Evolutionary conservation across 148 eudicot species (phyloP).

Genomic region (Fagopyrum homotropicum): DNA sequence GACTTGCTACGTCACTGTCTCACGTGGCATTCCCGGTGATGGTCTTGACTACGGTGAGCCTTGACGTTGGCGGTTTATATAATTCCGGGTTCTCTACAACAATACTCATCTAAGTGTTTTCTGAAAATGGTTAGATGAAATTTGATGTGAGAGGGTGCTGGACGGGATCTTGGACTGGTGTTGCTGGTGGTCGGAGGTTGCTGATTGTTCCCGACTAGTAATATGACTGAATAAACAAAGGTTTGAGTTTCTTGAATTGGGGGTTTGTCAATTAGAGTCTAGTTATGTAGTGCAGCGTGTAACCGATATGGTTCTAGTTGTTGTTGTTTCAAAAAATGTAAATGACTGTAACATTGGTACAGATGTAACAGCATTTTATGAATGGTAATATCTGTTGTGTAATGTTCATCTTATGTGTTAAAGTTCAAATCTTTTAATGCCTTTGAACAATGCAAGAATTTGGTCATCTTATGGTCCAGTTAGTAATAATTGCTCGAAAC

Average conservation of each 20-base stretch:
- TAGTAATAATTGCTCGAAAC: too few relatives aligned
- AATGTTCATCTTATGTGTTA: neutral
- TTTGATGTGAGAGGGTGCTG: neutral
- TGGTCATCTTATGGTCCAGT: too few relatives aligned
- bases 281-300: neutral
- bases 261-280: neutral
- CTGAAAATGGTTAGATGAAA: neutral
- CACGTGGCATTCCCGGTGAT: neutral
- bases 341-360: neutral
- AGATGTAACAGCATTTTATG: neutral
- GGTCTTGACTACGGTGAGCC: neutral
- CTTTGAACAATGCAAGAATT: too few relatives aligned
- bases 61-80: neutral
- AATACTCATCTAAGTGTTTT: neutral
- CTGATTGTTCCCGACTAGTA: neutral
- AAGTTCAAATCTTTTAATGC: neutral
- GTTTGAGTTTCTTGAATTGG: neutral
- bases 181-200: neutral
- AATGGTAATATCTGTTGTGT: neutral
- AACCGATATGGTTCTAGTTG: neutral
- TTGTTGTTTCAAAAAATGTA: neutral
- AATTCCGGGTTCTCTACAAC: neutral
- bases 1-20: neutral
- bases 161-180: neutral
- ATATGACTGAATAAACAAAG: neutral